Conservation (phyloP, 495 filamentous ascomycete species). For the Hypoxylon cercidicola region DNA sequence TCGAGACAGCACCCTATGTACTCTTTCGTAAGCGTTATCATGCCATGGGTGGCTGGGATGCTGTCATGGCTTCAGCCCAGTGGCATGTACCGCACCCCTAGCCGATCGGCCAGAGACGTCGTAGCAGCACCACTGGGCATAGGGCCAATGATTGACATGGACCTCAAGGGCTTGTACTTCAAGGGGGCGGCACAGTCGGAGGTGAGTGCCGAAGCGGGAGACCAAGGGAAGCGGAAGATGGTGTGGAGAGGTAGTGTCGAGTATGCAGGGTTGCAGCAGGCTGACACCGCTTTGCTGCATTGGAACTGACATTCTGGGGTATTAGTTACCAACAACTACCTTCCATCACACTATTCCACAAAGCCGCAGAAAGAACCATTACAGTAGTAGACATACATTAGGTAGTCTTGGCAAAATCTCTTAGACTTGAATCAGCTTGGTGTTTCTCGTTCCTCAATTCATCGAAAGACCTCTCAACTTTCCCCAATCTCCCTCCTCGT, state of each 20-base stretch:
- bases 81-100: conserved; percentile 43
- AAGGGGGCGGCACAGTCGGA: conserved; percentile 23
- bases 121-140: conserved; percentile 41
- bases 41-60: conserved; percentile 15
- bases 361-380: not conserved
- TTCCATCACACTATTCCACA: not conserved
- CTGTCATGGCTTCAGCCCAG: conserved; percentile 25
- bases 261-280: conserved; percentile 32
- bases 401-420: not conserved
- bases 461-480: not conserved
- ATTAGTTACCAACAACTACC: not conserved
- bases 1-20: conserved; percentile 13
- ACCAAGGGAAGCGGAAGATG: conserved; percentile 41
- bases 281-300: conserved; percentile 35
- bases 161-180: conserved; percentile 37
- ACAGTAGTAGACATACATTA: no score
- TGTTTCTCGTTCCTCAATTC: not conserved
- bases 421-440: not conserved
- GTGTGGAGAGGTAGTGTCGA: conserved; percentile 41
- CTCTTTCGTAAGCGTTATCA: conserved; percentile 13
- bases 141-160: conserved; percentile 14
- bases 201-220: conserved; percentile 32
- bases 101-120: conserved; percentile 49
- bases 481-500: not conserved
- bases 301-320: conserved; percentile 35